phyloP scores from a whole-genome alignment of 108 stramenopile genomes.

The Mediolabrus comicus region DNA sequence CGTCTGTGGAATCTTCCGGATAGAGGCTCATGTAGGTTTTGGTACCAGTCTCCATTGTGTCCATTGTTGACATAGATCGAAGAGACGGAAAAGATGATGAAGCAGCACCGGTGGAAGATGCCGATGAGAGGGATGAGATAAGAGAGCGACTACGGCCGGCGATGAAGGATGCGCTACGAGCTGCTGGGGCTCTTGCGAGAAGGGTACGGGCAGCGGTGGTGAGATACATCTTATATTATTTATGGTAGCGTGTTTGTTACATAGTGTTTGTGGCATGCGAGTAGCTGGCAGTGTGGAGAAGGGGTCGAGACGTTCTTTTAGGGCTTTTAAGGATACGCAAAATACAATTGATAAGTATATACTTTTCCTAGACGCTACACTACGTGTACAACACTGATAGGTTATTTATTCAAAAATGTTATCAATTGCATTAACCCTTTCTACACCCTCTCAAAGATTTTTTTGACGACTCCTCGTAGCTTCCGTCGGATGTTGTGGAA shows the following conservation, averaged over 20 bases:
- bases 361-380: no score
- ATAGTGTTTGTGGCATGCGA: not conserved
- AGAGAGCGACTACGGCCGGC: not conserved
- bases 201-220: not conserved
- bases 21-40: constrained; percentile 58
- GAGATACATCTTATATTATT: not conserved
- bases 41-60: constrained; percentile 50
- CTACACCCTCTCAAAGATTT: not conserved
- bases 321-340: no score
- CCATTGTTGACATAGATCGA: constrained; percentile 9
- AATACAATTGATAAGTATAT: no score
- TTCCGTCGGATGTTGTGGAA: not conserved
- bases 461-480: not conserved
- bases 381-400: not conserved
- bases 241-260: not conserved
- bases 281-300: no score
- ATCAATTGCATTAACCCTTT: not conserved
- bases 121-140: not conserved
- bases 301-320: not conserved
- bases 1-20: constrained; percentile 59
- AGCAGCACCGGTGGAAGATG: not conserved
- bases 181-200: constrained; percentile 1
- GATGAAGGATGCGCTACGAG: not conserved
- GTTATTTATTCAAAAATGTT: not conserved
- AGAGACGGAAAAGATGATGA: constrained; percentile 3